Evolutionary conservation across 2,329 filamentous ascomycete species (phyloP).

Genomic region (Magnaporthiopsis rhizophila): DNA sequence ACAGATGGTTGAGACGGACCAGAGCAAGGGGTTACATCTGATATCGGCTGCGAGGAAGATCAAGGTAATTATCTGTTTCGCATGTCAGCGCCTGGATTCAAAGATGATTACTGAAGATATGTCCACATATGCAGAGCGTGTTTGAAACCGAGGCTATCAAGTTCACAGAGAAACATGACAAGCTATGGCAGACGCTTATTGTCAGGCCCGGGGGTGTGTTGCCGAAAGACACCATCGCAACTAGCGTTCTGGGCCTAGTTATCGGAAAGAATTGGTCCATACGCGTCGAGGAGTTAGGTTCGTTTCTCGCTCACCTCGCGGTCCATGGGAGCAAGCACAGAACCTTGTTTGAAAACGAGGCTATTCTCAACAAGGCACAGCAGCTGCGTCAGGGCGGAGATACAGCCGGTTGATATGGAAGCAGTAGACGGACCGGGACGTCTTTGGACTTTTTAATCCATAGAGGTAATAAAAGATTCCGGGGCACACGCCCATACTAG

Average conservation of each 20-base stretch:
- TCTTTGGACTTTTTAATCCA: neutral
- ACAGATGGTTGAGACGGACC: slow-evolving; percentile 3
- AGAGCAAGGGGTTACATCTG: slow-evolving; percentile 1
- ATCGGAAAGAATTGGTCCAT: slow-evolving; percentile 4
- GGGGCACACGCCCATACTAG: neutral
- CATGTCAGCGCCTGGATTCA: neutral
- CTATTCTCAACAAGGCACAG: neutral
- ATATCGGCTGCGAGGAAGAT: neutral
- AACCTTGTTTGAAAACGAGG: slow-evolving; percentile 2
- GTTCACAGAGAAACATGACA: neutral
- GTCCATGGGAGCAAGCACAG: neutral
- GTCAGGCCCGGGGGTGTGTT: slow-evolving; percentile 3
- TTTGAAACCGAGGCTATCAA: neutral
- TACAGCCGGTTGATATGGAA: neutral
- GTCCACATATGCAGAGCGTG: neutral
- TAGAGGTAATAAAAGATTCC: neutral
- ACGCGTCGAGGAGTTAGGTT: neutral
- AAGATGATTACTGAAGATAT: neutral
- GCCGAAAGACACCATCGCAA: slow-evolving; percentile 3
- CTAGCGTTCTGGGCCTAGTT: neutral
- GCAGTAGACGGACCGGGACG: neutral
- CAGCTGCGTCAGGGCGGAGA: neutral
- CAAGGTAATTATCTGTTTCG: neutral
- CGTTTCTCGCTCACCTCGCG: neutral
- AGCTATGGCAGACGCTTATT: slow-evolving; percentile 3